Evolutionary conservation across 495 filamentous ascomycete species (phyloP), one percentile per base, ranked within the genome.

Genomic region (Penicillium samsonianum): DNA sequence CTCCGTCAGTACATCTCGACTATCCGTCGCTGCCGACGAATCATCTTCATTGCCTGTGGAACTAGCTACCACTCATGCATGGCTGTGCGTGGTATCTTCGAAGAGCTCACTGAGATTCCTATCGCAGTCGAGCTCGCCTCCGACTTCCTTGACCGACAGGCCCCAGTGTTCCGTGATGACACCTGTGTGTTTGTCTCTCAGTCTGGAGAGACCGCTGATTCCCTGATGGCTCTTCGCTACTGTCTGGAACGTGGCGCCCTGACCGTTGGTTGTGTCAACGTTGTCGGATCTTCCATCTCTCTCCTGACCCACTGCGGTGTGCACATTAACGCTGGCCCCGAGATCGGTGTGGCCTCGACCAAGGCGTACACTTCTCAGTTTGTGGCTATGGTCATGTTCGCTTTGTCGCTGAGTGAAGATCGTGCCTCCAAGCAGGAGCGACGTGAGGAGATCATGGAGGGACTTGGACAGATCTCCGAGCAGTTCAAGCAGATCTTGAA

Each of bases 331-430:
- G 94, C 94, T 57, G 94, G 94, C 17, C 94, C 94, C 49, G 94
- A 98, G 76, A 98, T 98, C 60, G 94, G 94, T 85, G 94, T 98
- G 50, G 94, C 94, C 35, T 97, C 92, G 41, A 98, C 94, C 68
- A 98, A 98, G 80, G 94, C 94, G 11, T 98, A 98, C 76, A 98
- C 94, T 3, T 97, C 94, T 23, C 94, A 98, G 72, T 98, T 97
- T 71, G 88, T 98, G 63, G 96, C 95, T 63, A 96, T 98, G 89
- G 88, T 98, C 73, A 98, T 98, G 94, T 97, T 98, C 71, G 94
- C 95, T 7, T 79, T 98, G 52, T 96, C 91, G 45, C 84, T 98
- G 49, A 91, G 90, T 57, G 94, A 98, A 76, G 94, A 98, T 71
- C 90, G 95, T 57, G 90, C 92, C 35, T 96, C 91, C 31, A 98